Evolutionary conservation across 306 rosid species (phyloP).

Genomic region (Prinsepia uniflora): DNA sequence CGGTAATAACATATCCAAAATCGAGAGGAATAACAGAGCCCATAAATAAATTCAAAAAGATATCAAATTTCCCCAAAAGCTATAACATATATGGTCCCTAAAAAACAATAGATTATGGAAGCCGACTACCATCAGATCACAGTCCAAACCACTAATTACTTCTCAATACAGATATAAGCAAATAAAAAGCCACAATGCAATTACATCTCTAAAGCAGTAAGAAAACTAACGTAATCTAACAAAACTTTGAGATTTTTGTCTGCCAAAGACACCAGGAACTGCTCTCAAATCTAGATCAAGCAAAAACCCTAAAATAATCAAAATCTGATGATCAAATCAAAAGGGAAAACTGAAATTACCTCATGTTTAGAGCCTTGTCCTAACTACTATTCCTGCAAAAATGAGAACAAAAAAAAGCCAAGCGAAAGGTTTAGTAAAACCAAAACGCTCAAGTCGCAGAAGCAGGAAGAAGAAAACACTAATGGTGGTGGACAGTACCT

Average conservation of each 20-base stretch:
- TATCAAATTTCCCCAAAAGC: neutral
- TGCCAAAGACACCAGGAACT: neutral
- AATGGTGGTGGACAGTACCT: conserved; percentile 1
- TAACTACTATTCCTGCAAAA: neutral
- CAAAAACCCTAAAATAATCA: neutral
- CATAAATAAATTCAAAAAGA: too few relatives aligned
- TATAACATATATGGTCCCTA: neutral
- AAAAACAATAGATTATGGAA: neutral
- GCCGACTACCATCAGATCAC: neutral
- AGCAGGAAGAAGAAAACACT: neutral
- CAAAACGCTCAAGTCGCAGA: neutral
- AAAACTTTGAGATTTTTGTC: neutral
- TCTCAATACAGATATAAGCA: neutral
- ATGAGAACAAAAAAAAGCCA: neutral
- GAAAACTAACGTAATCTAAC: neutral
- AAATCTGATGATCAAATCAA: neutral
- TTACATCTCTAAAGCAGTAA: too few relatives aligned
- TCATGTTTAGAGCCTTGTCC: conserved; percentile 22
- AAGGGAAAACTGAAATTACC: conserved; percentile 4
- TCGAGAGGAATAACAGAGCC: too few relatives aligned
- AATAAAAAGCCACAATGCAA: neutral
- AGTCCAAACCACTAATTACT: neutral
- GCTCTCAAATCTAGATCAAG: neutral
- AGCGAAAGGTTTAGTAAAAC: neutral
- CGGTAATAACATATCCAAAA: neutral